Conservation (phyloP, 768 basidiomycete species). For the Pisolithus orientalis region DNA sequence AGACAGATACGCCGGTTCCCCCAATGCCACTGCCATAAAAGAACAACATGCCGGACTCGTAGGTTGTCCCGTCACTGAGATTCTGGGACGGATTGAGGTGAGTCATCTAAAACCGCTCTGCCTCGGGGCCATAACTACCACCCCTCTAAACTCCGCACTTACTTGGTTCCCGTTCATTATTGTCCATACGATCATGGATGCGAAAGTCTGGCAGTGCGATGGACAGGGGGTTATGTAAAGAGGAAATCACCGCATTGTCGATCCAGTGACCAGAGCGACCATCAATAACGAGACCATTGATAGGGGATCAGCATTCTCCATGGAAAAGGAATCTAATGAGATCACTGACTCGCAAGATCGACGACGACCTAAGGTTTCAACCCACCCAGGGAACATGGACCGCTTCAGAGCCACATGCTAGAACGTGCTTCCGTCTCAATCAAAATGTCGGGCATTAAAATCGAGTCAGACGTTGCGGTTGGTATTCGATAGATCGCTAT, state of each 20-base stretch:
- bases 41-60: slow-evolving; percentile 64
- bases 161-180: slow-evolving; percentile 48
- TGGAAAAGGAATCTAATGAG: slow-evolving; percentile 49
- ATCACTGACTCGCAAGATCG: slow-evolving; percentile 53
- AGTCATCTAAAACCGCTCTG: slow-evolving; percentile 53
- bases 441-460: background rate
- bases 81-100: slow-evolving; percentile 45
- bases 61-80: slow-evolving; percentile 32
- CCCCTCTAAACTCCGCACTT: slow-evolving; percentile 54
- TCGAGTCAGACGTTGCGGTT: no score
- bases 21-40: slow-evolving; percentile 43
- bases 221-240: no score
- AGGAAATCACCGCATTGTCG: no score
- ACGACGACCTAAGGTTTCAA: slow-evolving; percentile 54
- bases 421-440: background rate
- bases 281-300: slow-evolving; percentile 45
- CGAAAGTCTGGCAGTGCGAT: slow-evolving; percentile 46
- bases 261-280: slow-evolving; percentile 43
- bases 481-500: no score
- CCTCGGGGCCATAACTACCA: slow-evolving; percentile 51
- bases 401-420: background rate
- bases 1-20: slow-evolving; percentile 55
- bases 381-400: slow-evolving; percentile 40
- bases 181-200: slow-evolving; percentile 60
- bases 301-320: slow-evolving; percentile 49